Evolutionary conservation across 2,329 filamentous ascomycete genomes (phyloP).

Genomic region (Knufia petricola): DNA sequence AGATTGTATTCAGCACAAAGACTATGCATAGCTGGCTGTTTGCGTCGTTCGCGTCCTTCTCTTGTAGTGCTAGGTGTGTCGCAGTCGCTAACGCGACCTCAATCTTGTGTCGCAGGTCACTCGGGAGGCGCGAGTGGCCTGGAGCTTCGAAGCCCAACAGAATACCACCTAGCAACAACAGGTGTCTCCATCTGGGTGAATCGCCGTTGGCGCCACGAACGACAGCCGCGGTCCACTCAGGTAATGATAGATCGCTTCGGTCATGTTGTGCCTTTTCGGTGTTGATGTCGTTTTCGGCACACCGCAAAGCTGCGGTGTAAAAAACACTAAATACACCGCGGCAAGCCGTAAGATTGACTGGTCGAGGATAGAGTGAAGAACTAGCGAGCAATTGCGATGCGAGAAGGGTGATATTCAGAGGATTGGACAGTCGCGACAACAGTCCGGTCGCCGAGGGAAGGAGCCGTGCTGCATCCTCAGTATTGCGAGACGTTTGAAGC

Average conservation of each 20-base stretch:
- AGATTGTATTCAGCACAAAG: conserved; percentile 66
- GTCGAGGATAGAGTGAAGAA: conserved; percentile 50
- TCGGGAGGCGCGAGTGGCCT: conserved; percentile 54
- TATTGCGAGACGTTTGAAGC: conserved; percentile 48
- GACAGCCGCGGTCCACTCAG: conserved; percentile 51
- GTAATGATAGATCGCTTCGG: conserved; percentile 44
- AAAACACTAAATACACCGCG: conserved; percentile 52
- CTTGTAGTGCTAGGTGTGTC: conserved; percentile 61
- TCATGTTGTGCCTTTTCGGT: conserved; percentile 26
- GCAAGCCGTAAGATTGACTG: conserved; percentile 45
- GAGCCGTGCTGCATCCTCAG: conserved; percentile 49
- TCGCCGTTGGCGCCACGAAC: conserved; percentile 51
- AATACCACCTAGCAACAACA: conserved; percentile 69
- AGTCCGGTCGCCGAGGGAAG: conserved; percentile 44
- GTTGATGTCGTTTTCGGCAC: conserved; percentile 42
- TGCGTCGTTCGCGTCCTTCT: conserved; percentile 43
- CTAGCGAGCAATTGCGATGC: conserved; percentile 50
- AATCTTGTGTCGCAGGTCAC: conserved; percentile 54
- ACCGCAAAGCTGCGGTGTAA: conserved; percentile 48
- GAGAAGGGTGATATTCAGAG: conserved; percentile 51
- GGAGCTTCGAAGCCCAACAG: conserved; percentile 64
- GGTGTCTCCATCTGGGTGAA: conserved; percentile 68
- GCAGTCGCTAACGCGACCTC: conserved; percentile 66
- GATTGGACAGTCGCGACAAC: conserved; percentile 46
- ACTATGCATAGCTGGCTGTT: conserved; percentile 47